Base-by-base conservation (phyloP, 2,329 filamentous ascomycete species). In the Coleophoma crateriformis region DNA sequence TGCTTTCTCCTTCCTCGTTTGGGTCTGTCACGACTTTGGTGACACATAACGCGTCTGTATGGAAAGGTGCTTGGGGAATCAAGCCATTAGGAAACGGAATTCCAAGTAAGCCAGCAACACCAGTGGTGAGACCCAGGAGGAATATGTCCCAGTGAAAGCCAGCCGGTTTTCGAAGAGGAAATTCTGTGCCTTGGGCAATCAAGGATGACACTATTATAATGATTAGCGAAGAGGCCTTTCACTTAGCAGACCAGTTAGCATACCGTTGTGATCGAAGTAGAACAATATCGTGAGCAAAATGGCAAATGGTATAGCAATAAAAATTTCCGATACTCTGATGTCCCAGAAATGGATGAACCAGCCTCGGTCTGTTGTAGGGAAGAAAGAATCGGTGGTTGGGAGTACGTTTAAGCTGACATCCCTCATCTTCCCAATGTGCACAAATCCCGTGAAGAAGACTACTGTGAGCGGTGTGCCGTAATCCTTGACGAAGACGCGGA, bases 311-410 rank as follows among this genome's bases (percentile, higher is more conserved):
- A 95, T 78, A 1, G 90, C 90, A 40, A 90, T 73, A 63, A 95
- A 95, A 7, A 94, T 76, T 50, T 95, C 84, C 0, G 76, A 77
- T 6, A 86, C 81, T 42, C 72, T 72, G 48, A 95, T 76, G 56
- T 92, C 77, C 88, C 89, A 94, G 60, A 95, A 92, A 54, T 82
- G 75, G 22, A 95, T 81, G 48, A 95, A 76, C 90, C 90, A 95
- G 41, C 74, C 71, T 38, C 89, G 76, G 51, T 85, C 82, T 0
- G 70, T 74, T 0, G 90, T 95, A 0, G 90, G 90, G 60, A 81
- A 82, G 71, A 95, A 96, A 0, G 90, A 82, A 50, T 80, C 82
- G 54, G 82, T 83, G 0, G 85, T 92, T 0, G 90, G 90, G 27
- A 96, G 73, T 8, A 77, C 83, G 54, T 87, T 80, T 10, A 95